Evolutionary conservation across 2,329 filamentous ascomycete genomes (phyloP), one percentile per base, ranked within the genome.

Genomic region (Incumbomyces lentus): DNA sequence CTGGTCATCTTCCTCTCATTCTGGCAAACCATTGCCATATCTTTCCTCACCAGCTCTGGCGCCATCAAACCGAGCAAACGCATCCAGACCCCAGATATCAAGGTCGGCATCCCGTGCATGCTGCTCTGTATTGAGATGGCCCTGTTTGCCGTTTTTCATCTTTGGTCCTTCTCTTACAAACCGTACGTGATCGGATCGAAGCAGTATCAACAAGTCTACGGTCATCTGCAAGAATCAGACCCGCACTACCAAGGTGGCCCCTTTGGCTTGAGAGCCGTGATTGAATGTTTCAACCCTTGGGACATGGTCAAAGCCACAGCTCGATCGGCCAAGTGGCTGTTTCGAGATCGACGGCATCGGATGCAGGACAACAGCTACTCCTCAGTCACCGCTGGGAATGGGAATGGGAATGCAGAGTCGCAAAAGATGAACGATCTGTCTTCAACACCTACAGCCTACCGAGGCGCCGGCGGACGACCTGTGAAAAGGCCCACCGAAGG

Each of bases 1-100:
- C 74, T 93, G 22, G 86, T 93, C 59, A 87, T 94, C 59, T 94
- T 94, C 70, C 74, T 95, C 55, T 88, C 82, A 31, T 93, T 93
- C 64, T 94, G 87, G 87, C 87, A 95, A 60, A 71, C 69, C 29
- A 73, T 74, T 57, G 55, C 79, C 43, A 79, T 84, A 53, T 78
- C 73, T 16, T 70, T 82, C 49, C 66, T 84, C 16, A 75, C 75
- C 14, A 78, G 78, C 0, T 72, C 74, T 3, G 73, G 84, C 3
- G 72, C 81, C 13, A 70, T 92, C 41, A 75, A 80, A 51, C 63
- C 83, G 1, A 81, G 73, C 36, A 63, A 71, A 1, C 72, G 74
- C 30, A 64, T 94, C 11, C 77, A 78, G 29, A 81, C 81, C 35
- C 81, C 81, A 1, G 87, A 94, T 61, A 72, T 93, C 57, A 84